Conservation (phyloP, 1,139 yeast species). For the Kodamaea alishanica region DNA sequence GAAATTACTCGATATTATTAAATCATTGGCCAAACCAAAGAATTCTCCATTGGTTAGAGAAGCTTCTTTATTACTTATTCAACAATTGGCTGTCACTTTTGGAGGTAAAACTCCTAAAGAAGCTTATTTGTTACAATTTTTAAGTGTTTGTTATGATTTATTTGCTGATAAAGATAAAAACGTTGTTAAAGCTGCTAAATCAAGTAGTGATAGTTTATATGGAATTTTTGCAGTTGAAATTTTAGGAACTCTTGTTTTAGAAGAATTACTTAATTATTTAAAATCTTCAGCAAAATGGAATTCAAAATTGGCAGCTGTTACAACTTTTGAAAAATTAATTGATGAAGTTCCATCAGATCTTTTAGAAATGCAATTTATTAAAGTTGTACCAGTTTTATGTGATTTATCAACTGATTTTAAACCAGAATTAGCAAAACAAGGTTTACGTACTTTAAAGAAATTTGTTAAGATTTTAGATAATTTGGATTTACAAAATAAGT, state of each 20-base stretch:
- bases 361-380: conserved; percentile 74
- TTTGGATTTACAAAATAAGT: conserved; percentile 84
- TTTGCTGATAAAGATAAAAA: conserved; percentile 83
- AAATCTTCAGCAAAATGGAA: conserved; percentile 92
- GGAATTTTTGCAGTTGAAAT: conserved; percentile 79
- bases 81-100: conserved; percentile 62
- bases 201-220: conserved; percentile 63
- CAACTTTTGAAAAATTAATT: conserved; percentile 65
- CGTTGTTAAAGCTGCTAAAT: conserved; percentile 78
- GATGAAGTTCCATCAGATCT: conserved; percentile 83
- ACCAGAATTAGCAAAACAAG: conserved; percentile 90
- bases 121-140: conserved; percentile 62
- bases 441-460: conserved; percentile 62
- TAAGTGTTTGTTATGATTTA: conserved; percentile 56
- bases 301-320: conserved; percentile 77
- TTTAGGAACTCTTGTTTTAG: conserved; percentile 63
- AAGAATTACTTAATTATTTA: conserved; percentile 59
- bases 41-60: conserved; percentile 74
- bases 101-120: conserved; percentile 72
- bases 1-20: conserved; percentile 59
- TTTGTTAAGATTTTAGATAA: conserved; percentile 85
- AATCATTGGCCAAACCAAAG: conserved; percentile 68
- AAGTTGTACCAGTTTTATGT: conserved; percentile 78
- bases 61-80: conserved; percentile 63
- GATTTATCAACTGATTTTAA: conserved; percentile 93